Conservation (phyloP, 371 early-diverging fungal species). For the Lichtheimia ramosa region DNA sequence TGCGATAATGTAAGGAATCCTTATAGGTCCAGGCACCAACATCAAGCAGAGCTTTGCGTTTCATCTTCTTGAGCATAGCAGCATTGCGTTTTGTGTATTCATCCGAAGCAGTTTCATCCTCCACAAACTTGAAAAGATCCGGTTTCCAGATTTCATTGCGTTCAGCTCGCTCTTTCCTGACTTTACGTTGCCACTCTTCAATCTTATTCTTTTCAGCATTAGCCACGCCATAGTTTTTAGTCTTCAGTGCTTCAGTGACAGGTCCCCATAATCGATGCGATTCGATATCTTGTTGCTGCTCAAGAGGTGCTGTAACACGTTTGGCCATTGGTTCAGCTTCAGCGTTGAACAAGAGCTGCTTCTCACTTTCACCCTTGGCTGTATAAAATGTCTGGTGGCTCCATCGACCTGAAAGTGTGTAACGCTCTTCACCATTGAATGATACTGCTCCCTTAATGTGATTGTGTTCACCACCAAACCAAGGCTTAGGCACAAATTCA, state of each 20-base stretch:
- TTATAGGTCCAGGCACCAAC: constrained; percentile 47
- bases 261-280: constrained; percentile 73
- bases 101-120: constrained; percentile 27
- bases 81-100: constrained; percentile 16
- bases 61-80: constrained; percentile 17
- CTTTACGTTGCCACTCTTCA: constrained; percentile 71
- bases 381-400: constrained; percentile 58
- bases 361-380: constrained; percentile 25
- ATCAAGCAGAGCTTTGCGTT: constrained; percentile 36
- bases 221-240: constrained; percentile 64
- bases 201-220: constrained; percentile 70
- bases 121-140: constrained; percentile 50
- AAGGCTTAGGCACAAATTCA: constrained; percentile 57
- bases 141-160: constrained; percentile 43
- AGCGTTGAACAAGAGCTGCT: constrained; percentile 66
- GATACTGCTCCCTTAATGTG: constrained; percentile 44
- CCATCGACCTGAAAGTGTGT: constrained; percentile 62
- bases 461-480: constrained; percentile 56
- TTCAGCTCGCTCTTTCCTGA: constrained; percentile 66
- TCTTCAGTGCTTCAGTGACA: constrained; percentile 64
- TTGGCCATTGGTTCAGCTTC: constrained; percentile 54
- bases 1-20: constrained; percentile 33
- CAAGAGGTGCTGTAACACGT: constrained; percentile 53
- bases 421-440: constrained; percentile 23
- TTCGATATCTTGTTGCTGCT: constrained; percentile 66